Evolutionary conservation across 2,329 filamentous ascomycete species (phyloP).

Genomic region (Xylariaceae sp.): DNA sequence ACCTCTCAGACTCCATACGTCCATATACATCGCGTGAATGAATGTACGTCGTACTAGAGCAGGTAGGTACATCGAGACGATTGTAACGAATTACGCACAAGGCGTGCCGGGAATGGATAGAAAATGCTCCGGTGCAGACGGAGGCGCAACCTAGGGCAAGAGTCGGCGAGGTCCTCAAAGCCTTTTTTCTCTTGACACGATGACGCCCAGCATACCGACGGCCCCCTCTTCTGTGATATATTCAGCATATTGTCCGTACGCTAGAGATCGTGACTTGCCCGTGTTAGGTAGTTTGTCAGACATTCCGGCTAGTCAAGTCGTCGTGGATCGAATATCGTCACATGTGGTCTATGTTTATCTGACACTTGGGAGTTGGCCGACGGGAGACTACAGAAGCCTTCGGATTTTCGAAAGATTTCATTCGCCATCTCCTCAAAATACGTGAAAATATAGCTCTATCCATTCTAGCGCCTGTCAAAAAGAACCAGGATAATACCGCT

Average conservation of each 20-base stretch:
- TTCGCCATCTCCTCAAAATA: neutral
- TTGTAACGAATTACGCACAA: conserved; percentile 4
- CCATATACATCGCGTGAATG: neutral
- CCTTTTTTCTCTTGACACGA: neutral
- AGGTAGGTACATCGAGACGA: neutral
- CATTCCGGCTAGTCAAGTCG: neutral
- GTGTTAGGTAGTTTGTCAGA: neutral
- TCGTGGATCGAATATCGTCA: neutral
- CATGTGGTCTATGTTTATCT: neutral
- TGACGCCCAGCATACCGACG: neutral
- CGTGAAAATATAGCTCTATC: neutral
- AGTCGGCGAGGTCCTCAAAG: conserved; percentile 17
- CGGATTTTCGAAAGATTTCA: neutral
- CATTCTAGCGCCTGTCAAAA: neutral
- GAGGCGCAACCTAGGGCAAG: conserved; percentile 12
- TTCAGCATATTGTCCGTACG: neutral
- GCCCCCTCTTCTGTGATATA: neutral
- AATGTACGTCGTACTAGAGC: neutral
- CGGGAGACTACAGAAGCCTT: neutral
- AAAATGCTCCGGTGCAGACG: neutral
- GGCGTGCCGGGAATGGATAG: neutral
- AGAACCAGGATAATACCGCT: neutral
- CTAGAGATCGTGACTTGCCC: too few species aligned
- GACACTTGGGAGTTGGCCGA: neutral
- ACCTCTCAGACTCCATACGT: conserved; percentile 4